Evolutionary conservation across 2,329 filamentous ascomycete genomes (phyloP).

Genomic region (Trematosphaeria pertusa): DNA sequence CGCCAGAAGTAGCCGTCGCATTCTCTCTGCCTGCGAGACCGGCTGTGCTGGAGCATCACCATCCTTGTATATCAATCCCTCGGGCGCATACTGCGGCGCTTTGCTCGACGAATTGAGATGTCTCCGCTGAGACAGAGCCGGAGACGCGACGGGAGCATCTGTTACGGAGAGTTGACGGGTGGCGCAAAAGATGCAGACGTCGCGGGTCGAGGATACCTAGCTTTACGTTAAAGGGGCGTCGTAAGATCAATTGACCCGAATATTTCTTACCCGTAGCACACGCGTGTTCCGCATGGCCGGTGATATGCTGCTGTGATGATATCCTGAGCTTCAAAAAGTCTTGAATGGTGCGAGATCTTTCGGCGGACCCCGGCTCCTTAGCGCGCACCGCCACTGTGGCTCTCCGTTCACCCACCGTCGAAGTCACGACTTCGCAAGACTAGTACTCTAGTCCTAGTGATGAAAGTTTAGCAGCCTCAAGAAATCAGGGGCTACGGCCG

Average conservation of each 20-base stretch:
- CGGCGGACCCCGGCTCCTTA: background rate
- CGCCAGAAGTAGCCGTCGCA: conserved; percentile 33
- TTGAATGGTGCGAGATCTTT: background rate
- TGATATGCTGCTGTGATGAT: conserved; percentile 9
- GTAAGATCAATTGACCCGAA: background rate
- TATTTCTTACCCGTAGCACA: conserved; percentile 32
- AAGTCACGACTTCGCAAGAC: too few species aligned
- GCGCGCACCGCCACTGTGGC: conserved; percentile 1
- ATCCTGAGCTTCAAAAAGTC: conserved; percentile 11
- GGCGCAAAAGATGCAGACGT: conserved; percentile 50
- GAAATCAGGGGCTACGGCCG: too few species aligned
- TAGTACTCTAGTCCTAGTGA: too few species aligned
- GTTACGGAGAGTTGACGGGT: conserved; percentile 37
- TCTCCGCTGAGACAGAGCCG: conserved; percentile 34
- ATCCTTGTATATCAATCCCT: conserved; percentile 34
- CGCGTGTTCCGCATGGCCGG: conserved; percentile 39
- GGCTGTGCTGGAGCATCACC: conserved; percentile 22
- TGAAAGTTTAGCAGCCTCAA: too few species aligned
- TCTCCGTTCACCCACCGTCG: too few species aligned
- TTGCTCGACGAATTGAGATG: conserved; percentile 42
- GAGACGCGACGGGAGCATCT: conserved; percentile 20
- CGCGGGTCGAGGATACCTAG: conserved; percentile 43
- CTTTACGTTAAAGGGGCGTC: background rate
- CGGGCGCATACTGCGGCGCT: conserved; percentile 37
- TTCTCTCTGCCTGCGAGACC: conserved; percentile 35